A percentile compares a stretch with the other conserved stretches of the same genome.
phyloP scores from a whole-genome alignment of 2,329 filamentous ascomycete genomes.

The Sporothrix phasma region DNA sequence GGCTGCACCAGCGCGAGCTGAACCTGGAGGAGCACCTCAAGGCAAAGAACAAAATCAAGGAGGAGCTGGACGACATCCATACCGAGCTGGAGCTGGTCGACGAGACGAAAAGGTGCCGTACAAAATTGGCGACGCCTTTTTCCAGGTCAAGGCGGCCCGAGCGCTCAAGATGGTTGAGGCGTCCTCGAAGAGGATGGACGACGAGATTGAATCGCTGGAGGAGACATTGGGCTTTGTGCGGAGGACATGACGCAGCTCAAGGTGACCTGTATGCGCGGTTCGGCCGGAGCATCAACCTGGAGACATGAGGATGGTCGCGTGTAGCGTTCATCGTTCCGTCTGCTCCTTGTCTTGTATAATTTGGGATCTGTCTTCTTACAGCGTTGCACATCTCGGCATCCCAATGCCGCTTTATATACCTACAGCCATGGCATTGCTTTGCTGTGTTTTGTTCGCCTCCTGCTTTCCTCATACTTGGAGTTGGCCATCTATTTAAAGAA shows the following conservation, averaged over 20 bases:
- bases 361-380: not conserved
- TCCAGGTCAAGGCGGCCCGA: constrained; percentile 72
- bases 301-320: constrained; percentile 48
- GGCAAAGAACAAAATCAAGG: constrained; percentile 90
- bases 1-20: constrained; percentile 78
- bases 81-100: constrained; percentile 64
- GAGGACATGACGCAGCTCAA: constrained; percentile 89
- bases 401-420: not conserved
- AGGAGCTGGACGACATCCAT: constrained; percentile 88
- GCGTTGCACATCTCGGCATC: not conserved
- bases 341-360: not conserved
- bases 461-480: not conserved
- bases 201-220: constrained; percentile 66
- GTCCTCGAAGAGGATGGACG: constrained; percentile 63
- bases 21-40: constrained; percentile 71
- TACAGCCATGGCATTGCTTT: not conserved
- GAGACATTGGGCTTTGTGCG: constrained; percentile 63
- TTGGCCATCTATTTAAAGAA: not conserved
- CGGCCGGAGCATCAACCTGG: constrained; percentile 92
- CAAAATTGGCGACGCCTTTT: constrained; percentile 93
- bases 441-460: too few species aligned
- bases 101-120: constrained; percentile 94
- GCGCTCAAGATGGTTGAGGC: constrained; percentile 74
- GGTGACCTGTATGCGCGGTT: constrained; percentile 88
- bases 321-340: not conserved